These are phyloP conservation scores for Amesomyces nigricolor DNA, from an alignment of 2,329 filamentous ascomycete genomes.

Conservation along the genomic window DNA sequence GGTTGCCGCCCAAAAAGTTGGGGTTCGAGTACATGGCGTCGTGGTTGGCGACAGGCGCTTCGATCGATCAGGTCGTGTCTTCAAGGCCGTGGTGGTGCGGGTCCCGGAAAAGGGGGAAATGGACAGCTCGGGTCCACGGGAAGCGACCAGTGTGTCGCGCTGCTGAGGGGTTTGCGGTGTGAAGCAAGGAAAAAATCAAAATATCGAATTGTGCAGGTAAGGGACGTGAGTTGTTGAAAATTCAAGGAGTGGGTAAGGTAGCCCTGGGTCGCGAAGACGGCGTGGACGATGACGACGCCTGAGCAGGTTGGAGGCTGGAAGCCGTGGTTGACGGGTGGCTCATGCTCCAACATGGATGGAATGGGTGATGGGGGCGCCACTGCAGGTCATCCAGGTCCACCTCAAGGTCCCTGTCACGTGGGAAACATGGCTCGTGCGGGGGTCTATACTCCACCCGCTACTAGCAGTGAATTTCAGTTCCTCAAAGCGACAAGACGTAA, in stretches of 20 bases:
- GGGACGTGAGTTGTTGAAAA: background rate
- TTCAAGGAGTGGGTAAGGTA: background rate
- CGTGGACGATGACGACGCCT: constrained; percentile 43
- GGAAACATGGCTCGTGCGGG: too few relatives aligned
- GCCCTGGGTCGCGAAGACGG: background rate
- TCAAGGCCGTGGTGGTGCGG: background rate
- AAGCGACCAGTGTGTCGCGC: background rate
- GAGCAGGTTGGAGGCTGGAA: background rate
- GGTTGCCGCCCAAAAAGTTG: constrained; percentile 76
- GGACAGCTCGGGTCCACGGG: background rate
- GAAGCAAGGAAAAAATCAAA: background rate
- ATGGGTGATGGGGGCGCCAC: too few relatives aligned
- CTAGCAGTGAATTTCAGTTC: too few relatives aligned
- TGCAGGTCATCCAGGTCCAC: too few relatives aligned
- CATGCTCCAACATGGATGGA: background rate
- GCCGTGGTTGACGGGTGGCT: background rate
- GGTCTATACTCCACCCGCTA: too few relatives aligned
- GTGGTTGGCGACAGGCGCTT: constrained; percentile 3
- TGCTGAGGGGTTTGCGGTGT: background rate
- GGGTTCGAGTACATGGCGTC: constrained; percentile 78
- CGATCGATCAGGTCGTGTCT: background rate
- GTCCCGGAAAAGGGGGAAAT: constrained; percentile 8
- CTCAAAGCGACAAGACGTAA: too few relatives aligned
- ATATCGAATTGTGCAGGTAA: background rate
- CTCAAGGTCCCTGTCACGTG: too few relatives aligned